Percentiles rank a stretch among this genome's conserved stretches.
These are phyloP conservation scores for Acarospora socialis DNA, from an alignment of 2,329 filamentous ascomycete genomes.

Conservation along the genomic window DNA sequence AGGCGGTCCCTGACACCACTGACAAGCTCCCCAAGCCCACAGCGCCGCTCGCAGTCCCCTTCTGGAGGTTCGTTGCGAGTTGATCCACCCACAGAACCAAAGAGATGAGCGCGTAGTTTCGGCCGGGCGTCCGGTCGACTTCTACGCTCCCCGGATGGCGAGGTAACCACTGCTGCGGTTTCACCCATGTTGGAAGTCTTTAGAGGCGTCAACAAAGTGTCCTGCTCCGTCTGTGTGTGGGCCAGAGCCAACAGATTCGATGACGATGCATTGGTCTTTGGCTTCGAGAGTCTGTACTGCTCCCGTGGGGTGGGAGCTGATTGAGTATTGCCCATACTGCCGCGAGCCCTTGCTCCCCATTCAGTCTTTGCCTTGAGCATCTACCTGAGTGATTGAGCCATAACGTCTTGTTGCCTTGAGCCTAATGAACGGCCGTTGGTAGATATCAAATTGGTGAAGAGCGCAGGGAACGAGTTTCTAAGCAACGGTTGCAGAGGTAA, in stretches of 20 bases:
- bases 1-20: conserved; percentile 8
- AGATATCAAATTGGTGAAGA: no score
- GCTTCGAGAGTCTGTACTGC: conserved; percentile 4
- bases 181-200: conserved; percentile 6
- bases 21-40: conserved; percentile 4
- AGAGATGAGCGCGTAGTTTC: conserved; percentile 11
- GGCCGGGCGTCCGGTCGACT: conserved; percentile 10
- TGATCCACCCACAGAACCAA: conserved; percentile 8
- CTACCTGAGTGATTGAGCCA: no score
- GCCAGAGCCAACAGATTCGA: background rate
- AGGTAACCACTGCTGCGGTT: conserved; percentile 5
- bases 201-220: conserved; percentile 1
- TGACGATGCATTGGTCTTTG: conserved; percentile 5
- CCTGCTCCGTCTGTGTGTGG: background rate
- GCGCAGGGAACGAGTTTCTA: no score
- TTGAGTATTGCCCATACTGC: no score
- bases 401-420: no score
- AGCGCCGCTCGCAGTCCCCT: conserved; percentile 6
- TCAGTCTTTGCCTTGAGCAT: no score
- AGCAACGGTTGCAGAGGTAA: no score
- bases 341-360: no score
- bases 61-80: conserved; percentile 9
- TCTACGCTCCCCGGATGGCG: conserved; percentile 11
- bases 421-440: no score
- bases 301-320: no score